A percentile compares a stretch with the other conserved stretches of the same genome.
These are phyloP conservation scores for Soucietia sequanensis DNA, from an alignment of 805 yeast species.

Conservation along the genomic window DNA sequence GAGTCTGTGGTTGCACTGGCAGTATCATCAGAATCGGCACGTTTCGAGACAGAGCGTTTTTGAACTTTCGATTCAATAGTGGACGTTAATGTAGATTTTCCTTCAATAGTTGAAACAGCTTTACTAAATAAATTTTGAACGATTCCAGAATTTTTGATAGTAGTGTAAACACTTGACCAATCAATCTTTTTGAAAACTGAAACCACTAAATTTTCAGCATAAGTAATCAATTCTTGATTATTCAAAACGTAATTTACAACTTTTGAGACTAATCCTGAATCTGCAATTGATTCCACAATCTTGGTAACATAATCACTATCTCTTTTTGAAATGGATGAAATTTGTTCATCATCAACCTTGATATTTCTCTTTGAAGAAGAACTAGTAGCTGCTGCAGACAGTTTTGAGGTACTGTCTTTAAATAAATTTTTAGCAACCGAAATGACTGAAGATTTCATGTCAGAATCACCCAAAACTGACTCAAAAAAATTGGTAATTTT, in stretches of 20 bases:
- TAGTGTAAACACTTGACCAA: conserved; percentile 17
- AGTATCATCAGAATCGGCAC: not conserved
- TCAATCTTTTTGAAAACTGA: conserved; percentile 21
- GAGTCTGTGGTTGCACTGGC: conserved; percentile 4
- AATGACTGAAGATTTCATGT: conserved; percentile 1
- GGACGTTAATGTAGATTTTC: not conserved
- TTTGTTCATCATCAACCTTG: conserved; percentile 1
- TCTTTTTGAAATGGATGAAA: conserved; percentile 1
- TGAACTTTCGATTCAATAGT: not conserved
- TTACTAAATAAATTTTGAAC: conserved; percentile 13
- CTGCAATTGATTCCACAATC: conserved; percentile 2
- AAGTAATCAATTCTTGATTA: conserved; percentile 12
- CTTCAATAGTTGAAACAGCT: conserved; percentile 6
- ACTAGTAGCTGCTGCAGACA: conserved; percentile 1
- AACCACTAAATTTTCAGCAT: conserved; percentile 18
- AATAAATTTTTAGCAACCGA: not conserved
- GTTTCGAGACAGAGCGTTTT: not conserved
- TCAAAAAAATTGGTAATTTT: conserved; percentile 15
- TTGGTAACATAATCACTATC: not conserved
- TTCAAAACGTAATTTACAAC: conserved; percentile 15
- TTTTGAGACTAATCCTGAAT: conserved; percentile 11
- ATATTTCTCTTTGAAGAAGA: conserved; percentile 1
- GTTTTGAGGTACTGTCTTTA: not conserved
- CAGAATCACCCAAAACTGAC: conserved; percentile 14
- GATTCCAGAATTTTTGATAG: conserved; percentile 27